Base-by-base conservation (phyloP, 331 rosid species). In the Quercus tomentella region DNA sequence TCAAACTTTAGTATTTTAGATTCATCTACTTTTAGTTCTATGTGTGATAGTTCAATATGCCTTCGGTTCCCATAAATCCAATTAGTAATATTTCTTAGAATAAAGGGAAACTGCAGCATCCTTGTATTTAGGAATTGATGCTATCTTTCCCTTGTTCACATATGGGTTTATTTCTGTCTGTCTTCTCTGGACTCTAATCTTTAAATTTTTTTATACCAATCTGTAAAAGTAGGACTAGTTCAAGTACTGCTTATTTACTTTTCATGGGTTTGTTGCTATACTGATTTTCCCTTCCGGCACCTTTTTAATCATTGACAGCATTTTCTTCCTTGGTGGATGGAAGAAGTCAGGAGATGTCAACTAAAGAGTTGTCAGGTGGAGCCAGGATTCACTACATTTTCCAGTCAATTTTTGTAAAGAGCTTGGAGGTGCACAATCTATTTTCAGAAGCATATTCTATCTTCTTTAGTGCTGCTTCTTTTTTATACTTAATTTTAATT, bases 321-420 rank as follows among this genome's bases (percentile, higher is more conserved):
- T 86, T 81, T 76, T 60, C 69, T 81, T 77, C 84, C 22, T 75
- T 78, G 82, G 79, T 86, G 82, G 89, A 84, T 61, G 90, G 88
- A 49, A 81, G 82, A 14, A 81, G 68, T 81, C 80, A 77, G 26
- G 82, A 76, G 57, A 81, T 81, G 83, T 78, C 84, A 76, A 87
- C 80, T 12, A 73, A 54, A 11, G 88, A 84, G 70, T 78, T 87
- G 76, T 76, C 80, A 31, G 88, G 88, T 65, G 90, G 88, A 67
- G 84, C 90, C 56, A 78, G 88, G 81, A 81, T 87, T 76, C 87
- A 65, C 65, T 81, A 87, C 56, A 84, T 84, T 76, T 84, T 87
- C 71, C 90, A 87, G 31, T 81, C 90, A 72, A 84, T 79, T 79
- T 87, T 84, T 79, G 88, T 87, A 43, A 81, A 87, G 84, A 79